Conservation (phyloP, 495 filamentous ascomycete genomes). For the Aspergillus baeticus region DNA sequence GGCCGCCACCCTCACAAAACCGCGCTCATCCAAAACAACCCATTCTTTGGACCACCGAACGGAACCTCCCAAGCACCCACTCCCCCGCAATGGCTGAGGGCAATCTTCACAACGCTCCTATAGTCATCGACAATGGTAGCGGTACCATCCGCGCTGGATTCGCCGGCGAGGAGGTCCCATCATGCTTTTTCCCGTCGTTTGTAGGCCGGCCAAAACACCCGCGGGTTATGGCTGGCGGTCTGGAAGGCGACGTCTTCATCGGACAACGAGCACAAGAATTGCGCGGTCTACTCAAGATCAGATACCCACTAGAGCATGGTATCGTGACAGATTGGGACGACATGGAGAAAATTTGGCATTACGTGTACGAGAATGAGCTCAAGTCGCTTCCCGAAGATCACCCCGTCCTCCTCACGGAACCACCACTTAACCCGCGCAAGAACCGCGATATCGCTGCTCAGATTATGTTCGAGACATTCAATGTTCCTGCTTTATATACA, state of each 20-base stretch:
- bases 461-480: constrained; percentile 98
- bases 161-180: constrained; percentile 91
- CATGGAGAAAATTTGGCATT: constrained; percentile 99
- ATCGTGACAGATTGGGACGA: constrained; percentile 99
- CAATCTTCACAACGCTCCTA: constrained; percentile 90
- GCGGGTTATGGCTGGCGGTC: constrained; percentile 90
- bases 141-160: constrained; percentile 97
- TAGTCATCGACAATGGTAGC: constrained; percentile 98
- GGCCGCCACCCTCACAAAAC: constrained; percentile 28
- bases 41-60: constrained; percentile 6
- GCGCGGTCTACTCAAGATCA: constrained; percentile 89
- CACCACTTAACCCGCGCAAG: constrained; percentile 90
- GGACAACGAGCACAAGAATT: constrained; percentile 89
- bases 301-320: constrained; percentile 94
- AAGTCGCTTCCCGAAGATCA: constrained; percentile 99
- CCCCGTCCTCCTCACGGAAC: constrained; percentile 94
- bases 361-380: constrained; percentile 76
- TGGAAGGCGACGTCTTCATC: constrained; percentile 98
- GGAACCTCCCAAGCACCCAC: constrained; percentile 21
- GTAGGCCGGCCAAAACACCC: constrained; percentile 96
- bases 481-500: constrained; percentile 92
- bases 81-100: constrained; percentile 66
- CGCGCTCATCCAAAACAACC: constrained; percentile 22
- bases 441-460: constrained; percentile 97
- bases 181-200: constrained; percentile 97